Conservation (phyloP, 202 grass and related monocot species). For the Bolboschoenoplectus hybrid region DNA sequence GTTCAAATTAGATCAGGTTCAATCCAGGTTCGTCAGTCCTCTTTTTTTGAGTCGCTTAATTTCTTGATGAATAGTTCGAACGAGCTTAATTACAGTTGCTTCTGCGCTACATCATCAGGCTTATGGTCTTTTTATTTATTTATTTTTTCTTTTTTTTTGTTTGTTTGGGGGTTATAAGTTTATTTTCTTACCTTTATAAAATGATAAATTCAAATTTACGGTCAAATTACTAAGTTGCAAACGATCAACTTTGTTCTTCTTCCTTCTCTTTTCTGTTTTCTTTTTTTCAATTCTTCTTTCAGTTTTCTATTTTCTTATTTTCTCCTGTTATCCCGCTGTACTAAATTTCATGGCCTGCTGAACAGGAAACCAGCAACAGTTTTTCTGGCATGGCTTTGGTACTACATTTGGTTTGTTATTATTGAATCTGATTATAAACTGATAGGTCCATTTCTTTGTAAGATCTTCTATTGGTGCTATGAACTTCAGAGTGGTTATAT, state of each 20-base stretch:
- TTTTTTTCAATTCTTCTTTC: neutral
- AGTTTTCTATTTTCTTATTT: neutral
- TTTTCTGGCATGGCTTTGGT: too few species aligned
- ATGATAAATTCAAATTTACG: neutral
- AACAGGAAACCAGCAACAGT: too few species aligned
- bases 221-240: conserved; percentile 1
- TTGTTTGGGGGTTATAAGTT: neutral
- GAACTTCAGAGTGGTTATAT: neutral
- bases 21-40: neutral
- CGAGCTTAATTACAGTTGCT: neutral
- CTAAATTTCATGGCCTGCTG: neutral
- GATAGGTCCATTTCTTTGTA: neutral
- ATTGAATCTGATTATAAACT: too few species aligned
- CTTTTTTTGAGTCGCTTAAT: neutral
- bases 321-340: neutral
- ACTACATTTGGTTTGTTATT: too few species aligned
- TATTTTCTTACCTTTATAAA: neutral
- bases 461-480: neutral
- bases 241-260: neutral
- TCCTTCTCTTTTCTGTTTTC: neutral
- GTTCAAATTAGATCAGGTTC: neutral
- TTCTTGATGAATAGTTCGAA: neutral
- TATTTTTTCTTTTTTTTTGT: neutral
- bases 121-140: neutral
- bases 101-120: neutral